Percentiles rank a stretch among this genome's conserved stretches.
phyloP scores from a whole-genome alignment of 1,284 basidiomycete species.

The Rhizoctonia solani region DNA sequence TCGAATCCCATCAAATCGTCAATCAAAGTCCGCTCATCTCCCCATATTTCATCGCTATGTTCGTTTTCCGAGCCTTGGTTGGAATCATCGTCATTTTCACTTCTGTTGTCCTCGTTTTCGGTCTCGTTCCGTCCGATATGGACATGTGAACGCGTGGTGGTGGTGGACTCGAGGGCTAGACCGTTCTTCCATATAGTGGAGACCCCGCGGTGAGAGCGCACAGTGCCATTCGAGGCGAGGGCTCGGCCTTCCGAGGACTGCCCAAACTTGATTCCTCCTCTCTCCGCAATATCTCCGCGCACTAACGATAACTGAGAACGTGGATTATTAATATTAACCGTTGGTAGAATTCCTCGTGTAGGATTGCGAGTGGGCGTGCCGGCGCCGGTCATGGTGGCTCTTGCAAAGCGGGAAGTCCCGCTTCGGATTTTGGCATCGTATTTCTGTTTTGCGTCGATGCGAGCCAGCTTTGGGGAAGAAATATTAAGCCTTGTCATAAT shows the following conservation, averaged over 20 bases:
- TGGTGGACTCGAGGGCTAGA: conserved; percentile 11
- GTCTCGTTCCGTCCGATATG: not conserved
- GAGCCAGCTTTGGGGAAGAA: conserved; percentile 6
- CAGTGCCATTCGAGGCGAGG: not conserved
- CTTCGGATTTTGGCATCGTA: conserved; percentile 22
- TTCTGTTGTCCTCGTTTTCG: conserved; percentile 6
- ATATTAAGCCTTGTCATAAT: conserved; percentile 8
- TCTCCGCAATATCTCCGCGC: conserved; percentile 5
- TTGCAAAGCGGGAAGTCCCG: conserved; percentile 9
- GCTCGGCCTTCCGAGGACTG: not conserved
- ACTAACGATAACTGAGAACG: not conserved
- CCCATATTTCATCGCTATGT: conserved; percentile 15
- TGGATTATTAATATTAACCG: too few relatives aligned
- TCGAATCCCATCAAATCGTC: conserved; percentile 27
- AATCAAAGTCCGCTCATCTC: conserved; percentile 32
- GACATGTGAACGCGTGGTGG: not conserved
- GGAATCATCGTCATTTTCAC: conserved; percentile 6
- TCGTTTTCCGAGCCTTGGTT: not conserved
- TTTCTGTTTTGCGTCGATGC: conserved; percentile 22
- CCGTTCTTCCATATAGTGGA: conserved; percentile 18
- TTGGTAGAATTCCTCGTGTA: not conserved
- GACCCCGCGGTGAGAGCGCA: conserved; percentile 20
- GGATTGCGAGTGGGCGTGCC: too few relatives aligned
- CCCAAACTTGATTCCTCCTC: not conserved
- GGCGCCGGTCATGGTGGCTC: too few relatives aligned